Conservation (phyloP, 768 basidiomycete genomes). For the Tulasnella sp. region DNA sequence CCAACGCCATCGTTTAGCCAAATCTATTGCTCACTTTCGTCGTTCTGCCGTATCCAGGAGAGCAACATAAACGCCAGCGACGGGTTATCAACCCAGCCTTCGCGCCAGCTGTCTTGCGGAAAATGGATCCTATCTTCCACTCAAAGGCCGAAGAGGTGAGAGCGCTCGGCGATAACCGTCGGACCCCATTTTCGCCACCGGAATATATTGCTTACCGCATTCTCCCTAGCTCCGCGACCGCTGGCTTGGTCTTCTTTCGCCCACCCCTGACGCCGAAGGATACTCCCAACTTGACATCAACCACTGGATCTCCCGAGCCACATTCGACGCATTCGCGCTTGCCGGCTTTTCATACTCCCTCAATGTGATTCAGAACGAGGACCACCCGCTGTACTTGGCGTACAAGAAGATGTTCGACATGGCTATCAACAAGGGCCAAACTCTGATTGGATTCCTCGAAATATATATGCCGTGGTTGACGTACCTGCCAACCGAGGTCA, state of each 20-base stretch:
- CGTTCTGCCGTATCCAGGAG: constrained; percentile 39
- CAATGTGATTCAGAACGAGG: constrained; percentile 72
- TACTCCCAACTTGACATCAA: constrained; percentile 52
- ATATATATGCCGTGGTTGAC: constrained; percentile 59
- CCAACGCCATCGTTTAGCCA: constrained; percentile 34
- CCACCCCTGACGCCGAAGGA: constrained; percentile 12
- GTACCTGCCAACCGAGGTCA: constrained; percentile 50
- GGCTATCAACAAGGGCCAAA: constrained; percentile 41
- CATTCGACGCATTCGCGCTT: constrained; percentile 72
- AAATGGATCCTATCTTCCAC: constrained; percentile 55
- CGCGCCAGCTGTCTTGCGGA: constrained; percentile 48
- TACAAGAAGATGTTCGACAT: constrained; percentile 67
- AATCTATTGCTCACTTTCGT: neutral
- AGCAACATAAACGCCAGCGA: constrained; percentile 66
- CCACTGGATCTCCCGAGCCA: constrained; percentile 61
- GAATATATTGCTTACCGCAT: neutral
- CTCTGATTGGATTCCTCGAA: constrained; percentile 47
- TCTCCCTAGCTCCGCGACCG: constrained; percentile 48
- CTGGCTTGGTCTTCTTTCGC: constrained; percentile 38
- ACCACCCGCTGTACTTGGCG: constrained; percentile 71
- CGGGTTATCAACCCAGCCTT: constrained; percentile 55
- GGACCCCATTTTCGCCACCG: neutral
- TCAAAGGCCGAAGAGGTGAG: constrained; percentile 53
- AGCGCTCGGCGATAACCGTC: constrained; percentile 29
- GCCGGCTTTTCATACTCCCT: constrained; percentile 75